These are phyloP conservation scores for Stemphylium vesicarium DNA, from an alignment of 2,329 filamentous ascomycete species.

Conservation along the genomic window DNA sequence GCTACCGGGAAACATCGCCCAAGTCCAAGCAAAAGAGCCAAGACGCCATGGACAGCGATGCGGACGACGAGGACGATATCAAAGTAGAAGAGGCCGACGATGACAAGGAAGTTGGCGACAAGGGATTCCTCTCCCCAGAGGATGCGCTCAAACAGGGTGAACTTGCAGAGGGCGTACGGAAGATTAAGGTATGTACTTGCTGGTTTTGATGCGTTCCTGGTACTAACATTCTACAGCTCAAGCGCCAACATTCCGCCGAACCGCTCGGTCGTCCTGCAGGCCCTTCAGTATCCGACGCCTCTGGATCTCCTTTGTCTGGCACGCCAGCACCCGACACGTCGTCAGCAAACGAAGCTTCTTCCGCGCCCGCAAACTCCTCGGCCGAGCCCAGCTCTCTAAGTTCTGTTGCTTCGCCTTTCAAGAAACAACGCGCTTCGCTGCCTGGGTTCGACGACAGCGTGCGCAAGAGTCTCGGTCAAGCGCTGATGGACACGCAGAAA, in stretches of 20 bases:
- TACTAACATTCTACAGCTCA: conserved; percentile 64
- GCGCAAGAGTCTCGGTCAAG: conserved; percentile 46
- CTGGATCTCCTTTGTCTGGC: conserved; percentile 34
- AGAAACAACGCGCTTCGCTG: conserved; percentile 73
- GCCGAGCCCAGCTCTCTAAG: conserved; percentile 56
- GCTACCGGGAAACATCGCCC: conserved; percentile 73
- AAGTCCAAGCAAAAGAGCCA: conserved; percentile 59
- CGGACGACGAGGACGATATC: conserved; percentile 70
- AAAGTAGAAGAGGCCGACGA: conserved; percentile 68
- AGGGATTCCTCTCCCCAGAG: conserved; percentile 66
- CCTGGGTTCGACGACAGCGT: conserved; percentile 56
- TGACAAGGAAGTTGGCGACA: conserved; percentile 64
- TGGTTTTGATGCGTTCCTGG: background rate
- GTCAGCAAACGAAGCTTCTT: conserved; percentile 27
- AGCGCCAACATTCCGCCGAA: conserved; percentile 79
- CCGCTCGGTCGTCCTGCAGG: conserved; percentile 57
- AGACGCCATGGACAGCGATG: conserved; percentile 74
- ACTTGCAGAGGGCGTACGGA: conserved; percentile 78
- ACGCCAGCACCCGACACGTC: conserved; percentile 27
- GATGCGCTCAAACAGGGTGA: conserved; percentile 76
- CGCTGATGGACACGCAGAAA: conserved; percentile 39
- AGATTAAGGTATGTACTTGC: conserved; percentile 70
- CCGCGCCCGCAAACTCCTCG: conserved; percentile 40
- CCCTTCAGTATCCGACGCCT: conserved; percentile 30
- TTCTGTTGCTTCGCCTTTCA: conserved; percentile 72